Evolutionary conservation across 2,329 filamentous ascomycete species (phyloP), one percentile per base, ranked within the genome.

Genomic region (Cordyceps fumosorosea): DNA sequence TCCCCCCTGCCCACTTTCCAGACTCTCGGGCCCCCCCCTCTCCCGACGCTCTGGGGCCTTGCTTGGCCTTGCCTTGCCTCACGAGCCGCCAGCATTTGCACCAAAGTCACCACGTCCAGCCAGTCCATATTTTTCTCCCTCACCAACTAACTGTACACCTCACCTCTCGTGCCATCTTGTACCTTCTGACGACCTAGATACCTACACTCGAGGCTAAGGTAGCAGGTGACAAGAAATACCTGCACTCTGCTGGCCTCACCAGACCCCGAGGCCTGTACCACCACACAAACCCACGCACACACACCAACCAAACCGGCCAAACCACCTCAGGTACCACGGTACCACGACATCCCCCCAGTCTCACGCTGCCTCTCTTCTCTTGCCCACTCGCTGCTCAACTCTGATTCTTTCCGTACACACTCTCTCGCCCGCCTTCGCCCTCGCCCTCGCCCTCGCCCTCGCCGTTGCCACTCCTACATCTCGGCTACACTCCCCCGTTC

Each of bases 21-120:
- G 60, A 52, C 53, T 62, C 60, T 62, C 60, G 60, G 60, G 60
- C 60, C 60, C 52, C 60, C 52, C 53, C 24, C 47, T 18, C 51
- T 54, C 48, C 57, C 57, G 48, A 52, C 48, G 11, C 8, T 54
- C 40, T 60, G 57, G 57, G 58, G 51, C 40, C 8, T 34, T 12
- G 48, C 48, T 16, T 51, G 16, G 47, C 26, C 26, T n/a, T 52
- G 50, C 50, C 50, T 34, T 34, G 29, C 50, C 48, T 51, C 34
- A 14, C 34, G 34, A 37, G 34, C 34, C 34, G 34, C 34, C 34
- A 37, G 47, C 16, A n/a, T 44, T 18, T 29, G 14, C 26, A 26
- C 29, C 32, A 18, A 26, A 11, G 11, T 24, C 29, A 50, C 32
- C 45, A 26, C 56, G 12, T 4, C 32, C 42, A 40, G 26, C 32